Conservation (phyloP, 2,329 filamentous ascomycete genomes). For the Colletotrichum sp. region DNA sequence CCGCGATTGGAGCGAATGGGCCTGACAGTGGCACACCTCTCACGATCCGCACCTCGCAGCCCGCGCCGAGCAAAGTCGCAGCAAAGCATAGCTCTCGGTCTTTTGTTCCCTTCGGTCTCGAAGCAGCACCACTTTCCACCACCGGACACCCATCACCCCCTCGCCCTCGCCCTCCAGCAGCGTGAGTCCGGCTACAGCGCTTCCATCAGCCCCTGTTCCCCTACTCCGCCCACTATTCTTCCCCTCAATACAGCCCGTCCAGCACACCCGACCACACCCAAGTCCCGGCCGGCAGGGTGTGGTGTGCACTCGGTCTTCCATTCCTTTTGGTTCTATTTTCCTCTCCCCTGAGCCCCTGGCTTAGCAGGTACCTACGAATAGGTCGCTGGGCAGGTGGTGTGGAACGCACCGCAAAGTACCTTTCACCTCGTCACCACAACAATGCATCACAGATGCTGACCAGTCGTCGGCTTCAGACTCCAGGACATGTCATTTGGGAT, state of each 20-base stretch:
- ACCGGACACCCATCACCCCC: not conserved
- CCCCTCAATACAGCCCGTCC: not conserved
- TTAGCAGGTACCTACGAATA: not conserved
- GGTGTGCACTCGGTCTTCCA: not conserved
- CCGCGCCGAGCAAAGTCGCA: not conserved
- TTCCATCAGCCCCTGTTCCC: constrained; percentile 1
- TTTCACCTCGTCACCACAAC: not conserved
- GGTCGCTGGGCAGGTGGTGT: not conserved
- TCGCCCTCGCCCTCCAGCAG: not conserved
- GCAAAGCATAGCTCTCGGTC: not conserved
- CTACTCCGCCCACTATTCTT: not conserved
- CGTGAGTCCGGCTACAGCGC: not conserved
- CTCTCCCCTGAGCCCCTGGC: not conserved
- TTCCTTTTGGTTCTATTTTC: not conserved
- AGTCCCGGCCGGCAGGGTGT: not conserved
- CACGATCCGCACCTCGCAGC: not conserved
- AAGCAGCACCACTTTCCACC: not conserved
- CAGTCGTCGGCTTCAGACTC: not conserved
- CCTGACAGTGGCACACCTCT: not conserved
- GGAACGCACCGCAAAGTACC: not conserved
- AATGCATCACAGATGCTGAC: not conserved
- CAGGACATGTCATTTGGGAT: not conserved
- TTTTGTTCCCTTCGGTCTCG: not conserved
- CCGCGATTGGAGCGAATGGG: constrained; percentile 14
- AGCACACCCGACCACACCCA: not conserved